Percentiles rank a stretch among this genome's conserved stretches.
phyloP scores from a whole-genome alignment of 108 stramenopile genomes.

The Nannochloropsis gaditana region DNA sequence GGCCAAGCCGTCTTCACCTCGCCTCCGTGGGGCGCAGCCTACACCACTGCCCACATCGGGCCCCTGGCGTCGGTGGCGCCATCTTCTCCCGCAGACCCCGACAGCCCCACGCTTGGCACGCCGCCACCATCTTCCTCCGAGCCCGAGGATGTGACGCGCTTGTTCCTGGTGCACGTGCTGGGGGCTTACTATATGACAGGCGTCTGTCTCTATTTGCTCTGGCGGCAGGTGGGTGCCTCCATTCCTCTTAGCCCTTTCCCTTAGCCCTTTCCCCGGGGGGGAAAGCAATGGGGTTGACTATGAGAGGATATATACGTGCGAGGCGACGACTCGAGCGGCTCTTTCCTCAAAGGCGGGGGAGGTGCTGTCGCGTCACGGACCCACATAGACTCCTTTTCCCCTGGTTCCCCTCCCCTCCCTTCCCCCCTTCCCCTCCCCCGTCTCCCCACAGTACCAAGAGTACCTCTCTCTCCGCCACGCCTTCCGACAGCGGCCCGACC shows the following conservation, averaged over 20 bases:
- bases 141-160: background rate
- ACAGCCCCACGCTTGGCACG: background rate
- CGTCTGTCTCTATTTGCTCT: background rate
- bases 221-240: background rate
- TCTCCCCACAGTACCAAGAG: background rate
- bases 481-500: background rate
- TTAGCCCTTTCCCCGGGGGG: no score
- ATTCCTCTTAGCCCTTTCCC: no score
- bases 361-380: no score
- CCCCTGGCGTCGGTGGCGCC: background rate
- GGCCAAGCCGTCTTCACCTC: conserved; percentile 2
- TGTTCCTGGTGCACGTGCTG: background rate
- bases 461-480: background rate
- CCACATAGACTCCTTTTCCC: background rate
- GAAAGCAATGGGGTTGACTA: no score
- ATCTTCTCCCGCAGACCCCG: background rate
- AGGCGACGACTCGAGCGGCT: no score
- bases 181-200: conserved; percentile 14
- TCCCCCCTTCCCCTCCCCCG: background rate
- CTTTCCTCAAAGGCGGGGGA: no score
- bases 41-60: background rate
- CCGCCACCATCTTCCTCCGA: background rate
- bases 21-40: background rate
- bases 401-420: conserved; percentile 18
- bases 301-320: no score